Evolutionary conservation across 129 eudicot genomes (phyloP), one percentile per base, ranked within the genome.

Genomic region (Dittrichia graveolens): DNA sequence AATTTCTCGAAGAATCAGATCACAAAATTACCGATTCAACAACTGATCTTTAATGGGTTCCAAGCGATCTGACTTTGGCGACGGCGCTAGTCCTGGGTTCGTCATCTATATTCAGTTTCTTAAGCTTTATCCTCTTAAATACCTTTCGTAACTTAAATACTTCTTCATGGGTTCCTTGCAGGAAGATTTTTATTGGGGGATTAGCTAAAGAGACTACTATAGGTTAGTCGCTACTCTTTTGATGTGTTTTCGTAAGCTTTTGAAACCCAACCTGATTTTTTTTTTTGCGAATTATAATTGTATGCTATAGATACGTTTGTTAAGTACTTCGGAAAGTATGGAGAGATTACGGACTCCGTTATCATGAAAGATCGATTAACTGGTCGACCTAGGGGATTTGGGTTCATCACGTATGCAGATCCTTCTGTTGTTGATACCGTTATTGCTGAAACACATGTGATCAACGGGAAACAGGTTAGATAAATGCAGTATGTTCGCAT

Each of bases 1-100:
- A 12, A 37, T 24, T 24, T 24, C 50, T 56, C 74, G 4, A 76
- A 43, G 34, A 14, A 37, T 5, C 59, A 44, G 34, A 61, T 16
- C 77, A 10, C 74, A 49, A 14, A 61, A 34, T 35, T 48, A 16
- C 75, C 47, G 15, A 53, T 43, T 44, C 64, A 9, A 14, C 16
- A 24, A 68, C 13, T 18, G 24, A 5, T 61, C 70, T 39, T 11
- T 77, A 79, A 92, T 92, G 98, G 91, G 81, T 66, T 90, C 96
- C 66, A 92, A 78, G 79, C 80, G 81, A 58, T 56, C 86, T 50
- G 89, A 89, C 53, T 90, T 65, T 6, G 95, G 96, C 58, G 92
- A 89, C 61, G 98, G 91, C 13, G 96, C 98, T 57, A 92, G 95
- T 75, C 98, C 98, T 0, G 98, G 98, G 98, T 92, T 38, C 72